These are phyloP conservation scores for Trypanosoma lewisi DNA, from an alignment of 208 protist genomes.

Conservation along the genomic window DNA sequence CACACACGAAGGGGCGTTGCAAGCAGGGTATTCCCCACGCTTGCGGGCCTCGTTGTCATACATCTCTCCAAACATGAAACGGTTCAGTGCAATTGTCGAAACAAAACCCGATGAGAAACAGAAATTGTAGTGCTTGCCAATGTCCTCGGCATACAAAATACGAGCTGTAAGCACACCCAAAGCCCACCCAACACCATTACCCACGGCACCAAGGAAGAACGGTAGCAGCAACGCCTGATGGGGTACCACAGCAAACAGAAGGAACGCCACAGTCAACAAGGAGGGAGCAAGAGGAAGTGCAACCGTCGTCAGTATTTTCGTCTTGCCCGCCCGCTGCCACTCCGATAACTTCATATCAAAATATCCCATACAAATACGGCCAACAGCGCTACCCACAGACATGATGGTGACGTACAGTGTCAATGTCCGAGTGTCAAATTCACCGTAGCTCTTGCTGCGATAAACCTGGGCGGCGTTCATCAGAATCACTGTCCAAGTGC, in stretches of 20 bases:
- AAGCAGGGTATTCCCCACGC: constrained; percentile 31
- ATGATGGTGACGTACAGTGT: constrained; percentile 69
- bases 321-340: constrained; percentile 26
- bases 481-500: constrained; percentile 64
- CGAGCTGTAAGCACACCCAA: constrained; percentile 49
- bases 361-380: constrained; percentile 48
- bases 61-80: constrained; percentile 80
- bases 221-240: constrained; percentile 47
- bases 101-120: constrained; percentile 65
- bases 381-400: constrained; percentile 65
- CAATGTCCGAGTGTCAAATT: constrained; percentile 28
- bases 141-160: constrained; percentile 66
- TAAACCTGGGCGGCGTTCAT: constrained; percentile 81
- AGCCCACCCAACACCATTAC: constrained; percentile 65
- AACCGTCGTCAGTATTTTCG: constrained; percentile 44
- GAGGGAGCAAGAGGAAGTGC: constrained; percentile 42
- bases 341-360: constrained; percentile 55
- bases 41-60: constrained; percentile 50
- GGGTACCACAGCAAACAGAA: constrained; percentile 61
- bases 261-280: constrained; percentile 40
- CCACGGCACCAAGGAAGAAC: constrained; percentile 58
- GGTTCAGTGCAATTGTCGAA: constrained; percentile 69
- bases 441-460: constrained; percentile 50
- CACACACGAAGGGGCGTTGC: constrained; percentile 50
- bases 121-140: constrained; percentile 87